Evolutionary conservation across 2,329 filamentous ascomycete species (phyloP), one percentile per base, ranked within the genome.

Genomic region (Aspergillus carbonarius): DNA sequence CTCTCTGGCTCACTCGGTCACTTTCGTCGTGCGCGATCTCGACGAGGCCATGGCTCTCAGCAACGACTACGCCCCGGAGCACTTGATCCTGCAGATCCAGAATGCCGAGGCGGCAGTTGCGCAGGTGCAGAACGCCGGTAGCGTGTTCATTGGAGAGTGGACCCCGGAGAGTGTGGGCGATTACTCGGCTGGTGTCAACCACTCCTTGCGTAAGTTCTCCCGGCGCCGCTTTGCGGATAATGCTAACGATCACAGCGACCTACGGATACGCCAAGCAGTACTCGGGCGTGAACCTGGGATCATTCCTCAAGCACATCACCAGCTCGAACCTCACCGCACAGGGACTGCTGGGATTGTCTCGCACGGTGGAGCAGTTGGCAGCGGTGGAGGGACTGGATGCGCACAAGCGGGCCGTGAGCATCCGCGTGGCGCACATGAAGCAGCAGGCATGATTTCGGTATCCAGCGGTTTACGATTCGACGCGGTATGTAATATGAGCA

Each of bases 221-320:
- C 15, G 17, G 17, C 47, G 15, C 8, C 40, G 34, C 4, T 51
- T 15, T 10, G 18, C 50, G 12, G 6, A 57, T 10, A 42, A 42
- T 9, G 51, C 70, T 72, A 70, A 72, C 58, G 32, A 32, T 40
- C 48, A 46, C 66, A 96, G 92, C 95, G 54, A 99, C 95, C 0
- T 99, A 98, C 72, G 95, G 95, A 40, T 99, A 96, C 70, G 95
- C 95, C 50, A 96, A 96, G 79, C 95, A 99, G 76, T 99, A 99
- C 80, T 97, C 92, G 5, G 95, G 95, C 54, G 95, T 99, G 71
- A 99, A 96, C 76, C 85, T 99, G 5, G 92, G 86, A 32, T 98
- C 93, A 2, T 99, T 97, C 78, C 85, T 96, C 74, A 99, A 99
- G 81, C 92, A 98, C 81, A 97, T 99, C 71, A 99, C 95, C 37